Percentiles rank a stretch among this genome's conserved stretches.
phyloP scores from a whole-genome alignment of 129 eudicot species.

The Helichrysum umbraculigerum region DNA sequence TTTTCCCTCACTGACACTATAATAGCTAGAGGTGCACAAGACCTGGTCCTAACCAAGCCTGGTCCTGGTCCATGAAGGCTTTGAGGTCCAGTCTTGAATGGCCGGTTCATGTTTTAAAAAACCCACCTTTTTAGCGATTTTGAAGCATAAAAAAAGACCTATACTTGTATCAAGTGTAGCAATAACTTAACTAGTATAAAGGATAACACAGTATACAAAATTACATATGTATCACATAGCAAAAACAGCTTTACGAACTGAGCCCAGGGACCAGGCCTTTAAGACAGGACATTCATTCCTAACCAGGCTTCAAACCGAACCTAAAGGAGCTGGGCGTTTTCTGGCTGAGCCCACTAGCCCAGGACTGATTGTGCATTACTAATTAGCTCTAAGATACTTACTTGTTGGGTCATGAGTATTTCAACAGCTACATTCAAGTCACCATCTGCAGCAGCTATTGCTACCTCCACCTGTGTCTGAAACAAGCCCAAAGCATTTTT shows the following conservation, averaged over 20 bases:
- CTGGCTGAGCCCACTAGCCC: not conserved
- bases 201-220: no score
- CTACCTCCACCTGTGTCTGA: conserved; percentile 98
- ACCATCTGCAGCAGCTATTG: conserved; percentile 94
- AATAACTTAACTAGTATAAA: no score
- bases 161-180: no score
- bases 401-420: conserved; percentile 95
- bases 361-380: not conserved
- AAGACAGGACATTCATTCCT: not conserved
- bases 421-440: conserved; percentile 85
- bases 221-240: not conserved
- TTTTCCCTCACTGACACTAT: not conserved
- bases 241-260: not conserved
- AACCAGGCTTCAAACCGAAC: not conserved
- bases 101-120: not conserved
- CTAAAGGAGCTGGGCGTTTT: not conserved
- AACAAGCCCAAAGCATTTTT: conserved; percentile 24
- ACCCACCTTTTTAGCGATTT: no score
- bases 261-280: not conserved
- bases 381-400: conserved; percentile 22
- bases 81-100: not conserved
- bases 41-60: not conserved
- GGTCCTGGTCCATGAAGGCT: not conserved
- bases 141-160: no score
- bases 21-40: not conserved